Percentiles rank a stretch among this genome's conserved stretches.
Evolutionary conservation across 306 rosid genomes (phyloP).

Genomic region (Acacia acuminata): DNA sequence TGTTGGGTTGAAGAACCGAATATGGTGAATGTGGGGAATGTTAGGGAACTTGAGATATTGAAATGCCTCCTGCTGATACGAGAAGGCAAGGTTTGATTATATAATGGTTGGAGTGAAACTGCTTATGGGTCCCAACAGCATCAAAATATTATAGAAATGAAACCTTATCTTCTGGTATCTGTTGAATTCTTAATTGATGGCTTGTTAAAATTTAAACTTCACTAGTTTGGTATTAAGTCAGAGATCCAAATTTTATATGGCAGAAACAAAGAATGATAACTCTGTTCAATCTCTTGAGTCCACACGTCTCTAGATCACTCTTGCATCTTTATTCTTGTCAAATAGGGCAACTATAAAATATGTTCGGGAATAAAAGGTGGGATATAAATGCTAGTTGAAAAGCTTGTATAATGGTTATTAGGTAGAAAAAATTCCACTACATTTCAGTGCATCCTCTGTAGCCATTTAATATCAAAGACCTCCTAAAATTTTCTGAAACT

Average conservation of each 20-base stretch:
- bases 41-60: background rate
- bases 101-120: background rate
- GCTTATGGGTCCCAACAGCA: background rate
- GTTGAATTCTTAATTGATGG: background rate
- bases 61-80: background rate
- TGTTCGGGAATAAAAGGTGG: background rate
- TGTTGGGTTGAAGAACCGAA: background rate
- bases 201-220: background rate
- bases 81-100: background rate
- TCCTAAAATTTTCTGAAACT: too few relatives aligned
- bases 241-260: background rate
- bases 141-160: background rate
- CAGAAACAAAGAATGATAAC: background rate
- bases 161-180: background rate
- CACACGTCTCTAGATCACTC: background rate
- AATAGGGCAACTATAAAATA: background rate
- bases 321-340: background rate
- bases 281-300: too few relatives aligned
- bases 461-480: too few relatives aligned
- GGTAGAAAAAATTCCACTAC: too few relatives aligned
- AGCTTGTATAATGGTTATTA: background rate
- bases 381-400: background rate
- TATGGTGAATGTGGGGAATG: background rate
- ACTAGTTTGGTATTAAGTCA: background rate
- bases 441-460: too few relatives aligned